Evolutionary conservation across 2,329 filamentous ascomycete genomes (phyloP).

Genomic region (Fusarium mangiferae): DNA sequence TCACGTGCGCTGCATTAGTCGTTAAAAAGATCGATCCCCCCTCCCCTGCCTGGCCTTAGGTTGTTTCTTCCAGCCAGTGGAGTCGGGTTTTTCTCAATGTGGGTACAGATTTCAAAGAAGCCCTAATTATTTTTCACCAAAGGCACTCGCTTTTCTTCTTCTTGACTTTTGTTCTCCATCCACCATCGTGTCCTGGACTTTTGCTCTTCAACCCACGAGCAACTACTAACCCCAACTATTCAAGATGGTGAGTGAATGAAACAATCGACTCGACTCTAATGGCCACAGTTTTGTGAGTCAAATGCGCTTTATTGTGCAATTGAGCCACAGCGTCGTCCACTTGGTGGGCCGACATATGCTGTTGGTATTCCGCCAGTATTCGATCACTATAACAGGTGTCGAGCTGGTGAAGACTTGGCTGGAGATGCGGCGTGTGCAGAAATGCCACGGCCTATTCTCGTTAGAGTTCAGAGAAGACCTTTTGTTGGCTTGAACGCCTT

Average conservation of each 20-base stretch:
- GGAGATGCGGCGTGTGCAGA: constrained; percentile 66
- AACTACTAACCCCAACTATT: constrained; percentile 50
- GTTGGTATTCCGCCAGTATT: constrained; percentile 50
- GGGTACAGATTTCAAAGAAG: constrained; percentile 41
- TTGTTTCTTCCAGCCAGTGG: constrained; percentile 5
- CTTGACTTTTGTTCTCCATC: constrained; percentile 44
- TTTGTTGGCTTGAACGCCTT: constrained; percentile 77
- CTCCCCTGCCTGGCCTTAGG: background rate
- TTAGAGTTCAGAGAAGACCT: constrained; percentile 93
- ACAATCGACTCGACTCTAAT: constrained; percentile 50
- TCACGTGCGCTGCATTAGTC: constrained; percentile 30
- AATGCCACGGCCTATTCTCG: constrained; percentile 73
- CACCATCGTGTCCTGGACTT: constrained; percentile 47
- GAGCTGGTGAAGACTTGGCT: constrained; percentile 71
- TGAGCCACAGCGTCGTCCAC: constrained; percentile 48
- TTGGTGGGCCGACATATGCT: constrained; percentile 38
- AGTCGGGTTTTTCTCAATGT: constrained; percentile 2
- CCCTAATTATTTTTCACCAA: constrained; percentile 53
- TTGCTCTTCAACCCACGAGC: constrained; percentile 51
- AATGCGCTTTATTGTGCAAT: constrained; percentile 47
- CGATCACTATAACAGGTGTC: constrained; percentile 36
- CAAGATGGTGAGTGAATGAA: constrained; percentile 56
- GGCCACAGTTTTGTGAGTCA: constrained; percentile 53
- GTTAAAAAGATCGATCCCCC: background rate
- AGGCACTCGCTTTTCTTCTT: constrained; percentile 41